Base-by-base conservation (phyloP, 371 early-diverging fungal species). In the Actinomortierella ambigua region DNA sequence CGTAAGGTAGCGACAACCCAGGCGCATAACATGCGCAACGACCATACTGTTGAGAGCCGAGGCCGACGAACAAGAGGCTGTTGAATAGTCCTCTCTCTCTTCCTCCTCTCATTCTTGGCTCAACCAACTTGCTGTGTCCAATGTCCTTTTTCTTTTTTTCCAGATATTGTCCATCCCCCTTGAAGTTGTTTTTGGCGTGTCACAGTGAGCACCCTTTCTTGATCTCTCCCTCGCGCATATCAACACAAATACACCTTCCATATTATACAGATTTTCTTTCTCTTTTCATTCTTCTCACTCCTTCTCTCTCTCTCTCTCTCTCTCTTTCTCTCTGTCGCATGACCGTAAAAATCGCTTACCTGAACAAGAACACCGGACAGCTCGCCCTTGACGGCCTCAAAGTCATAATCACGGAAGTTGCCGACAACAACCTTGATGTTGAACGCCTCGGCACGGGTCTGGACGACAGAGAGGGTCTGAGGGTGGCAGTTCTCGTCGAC, bases 381-480 rank as follows among this genome's bases (percentile, higher is more conserved):
- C 47, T 91, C 87, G 67, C 87, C 90, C 69, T 86, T 85, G 75
- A 90, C 69, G 34, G 83, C 76, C 27, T 80, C 85, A 76, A 95
- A 92, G 59, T 97, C 92, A 66, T 86, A 93, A 20, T 83, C 76
- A 53, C 86, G 82, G 66, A 87, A 87, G 67, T 95, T 86, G 17
- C 90, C 93, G 47, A 95, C 90, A 27, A 95, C 82, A 46, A 97
- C 87, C 49, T 94, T 85, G 63, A 97, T 94, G 56, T 92, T 92
- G 78, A 97, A 93, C 22, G 93, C 90, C 77, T 95, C 96, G 17
- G 98, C 98, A 54, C 98, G 85, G 13, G 94, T 95, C 80, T 92
- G 82, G 39, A 98, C 81, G 57, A 93, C 93, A 11, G 94, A 91
- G 71, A 97, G 90, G 20, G 98, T 97, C 81, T 97, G 98, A 34